A percentile compares a stretch with the other conserved stretches of the same genome.
These are phyloP conservation scores for Chalaropsis ovoidea DNA, from an alignment of 2,329 filamentous ascomycete genomes.

Conservation along the genomic window DNA sequence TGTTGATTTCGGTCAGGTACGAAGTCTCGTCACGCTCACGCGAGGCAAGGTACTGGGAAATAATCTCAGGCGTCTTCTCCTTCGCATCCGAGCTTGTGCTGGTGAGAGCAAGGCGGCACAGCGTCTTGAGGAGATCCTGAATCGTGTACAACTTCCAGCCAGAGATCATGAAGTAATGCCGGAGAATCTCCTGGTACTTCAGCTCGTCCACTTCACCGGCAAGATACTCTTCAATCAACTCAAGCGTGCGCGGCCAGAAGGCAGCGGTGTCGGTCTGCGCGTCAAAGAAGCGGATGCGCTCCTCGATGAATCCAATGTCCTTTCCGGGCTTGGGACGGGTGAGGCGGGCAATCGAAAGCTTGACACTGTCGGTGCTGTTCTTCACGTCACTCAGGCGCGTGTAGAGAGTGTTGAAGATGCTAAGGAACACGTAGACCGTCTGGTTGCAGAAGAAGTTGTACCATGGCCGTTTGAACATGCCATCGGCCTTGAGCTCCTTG, in stretches of 20 bases:
- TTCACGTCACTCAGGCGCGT: constrained; percentile 76
- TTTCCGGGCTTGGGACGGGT: constrained; percentile 69
- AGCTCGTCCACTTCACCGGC: constrained; percentile 69
- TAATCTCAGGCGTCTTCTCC: constrained; percentile 86
- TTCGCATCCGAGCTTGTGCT: constrained; percentile 80
- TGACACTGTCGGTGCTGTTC: constrained; percentile 61
- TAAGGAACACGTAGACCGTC: constrained; percentile 89
- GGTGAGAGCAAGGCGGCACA: constrained; percentile 69
- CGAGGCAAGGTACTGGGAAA: constrained; percentile 74
- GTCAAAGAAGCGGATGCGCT: constrained; percentile 63
- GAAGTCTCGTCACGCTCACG: constrained; percentile 76
- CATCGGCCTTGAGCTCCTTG: constrained; percentile 61
- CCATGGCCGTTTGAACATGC: constrained; percentile 66
- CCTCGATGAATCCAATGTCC: constrained; percentile 73
- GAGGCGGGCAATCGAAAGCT: constrained; percentile 61
- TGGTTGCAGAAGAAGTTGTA: constrained; percentile 90
- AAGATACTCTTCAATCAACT: constrained; percentile 78
- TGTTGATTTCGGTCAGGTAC: constrained; percentile 79
- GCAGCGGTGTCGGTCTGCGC: constrained; percentile 48
- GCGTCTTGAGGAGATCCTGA: constrained; percentile 72
- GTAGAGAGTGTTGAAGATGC: constrained; percentile 85
- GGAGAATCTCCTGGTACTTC: constrained; percentile 79
- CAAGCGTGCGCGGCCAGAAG: constrained; percentile 77
- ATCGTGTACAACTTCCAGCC: constrained; percentile 93
- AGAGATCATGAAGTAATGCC: constrained; percentile 80